Base-by-base conservation (phyloP, 306 rosid genomes). In the Betula pendula region DNA sequence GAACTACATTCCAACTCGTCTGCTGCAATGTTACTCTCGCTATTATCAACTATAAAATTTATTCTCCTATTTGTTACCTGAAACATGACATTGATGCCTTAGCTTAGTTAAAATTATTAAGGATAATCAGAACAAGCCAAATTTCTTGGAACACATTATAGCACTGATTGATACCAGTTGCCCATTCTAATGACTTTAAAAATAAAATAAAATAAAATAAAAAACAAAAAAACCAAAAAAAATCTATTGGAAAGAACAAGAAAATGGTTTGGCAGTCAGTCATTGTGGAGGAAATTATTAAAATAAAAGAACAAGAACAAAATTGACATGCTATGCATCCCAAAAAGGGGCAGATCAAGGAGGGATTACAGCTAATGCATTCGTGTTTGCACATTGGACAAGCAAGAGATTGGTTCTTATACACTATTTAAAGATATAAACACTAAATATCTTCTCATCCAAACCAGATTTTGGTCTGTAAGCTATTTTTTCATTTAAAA, bases 1-100 rank as follows among this genome's bases (percentile, higher is more conserved):
- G 19, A 78, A 79, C 79, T 49, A 55, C 84, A 77, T 76, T 87
- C 86, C 75, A 70, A 71, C 68, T 79, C 86, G 72, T 87, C 92
- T 72, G 40, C 63, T 12, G 76, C 25, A 62, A 85, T 62, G 81
- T 80, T 84, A 49, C 14, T 72, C 83, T 87, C 97, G 24, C 84
- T 80, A 71, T 75, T 87, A 77, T 90, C 97, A 76, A 89, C 94
- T 76, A 92, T 82, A 82, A 95, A 95, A 88, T 95, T 95, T 82
- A 95, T 89, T 85, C 99, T 89, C 81, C 89, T 88, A 66, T 82
- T 88, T 76, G 99, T 95, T 47, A 95, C 96, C 99, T 95, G 86
- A 77, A 82, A 79, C 19, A 52, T 77, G 76, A 79, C 63, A 85
- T 50, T 14, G 65, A 49, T 42, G 73, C 62, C 70, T 76, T 66